Conservation (phyloP, 2,329 filamentous ascomycete species). For the Paramyrothecium sp. region DNA sequence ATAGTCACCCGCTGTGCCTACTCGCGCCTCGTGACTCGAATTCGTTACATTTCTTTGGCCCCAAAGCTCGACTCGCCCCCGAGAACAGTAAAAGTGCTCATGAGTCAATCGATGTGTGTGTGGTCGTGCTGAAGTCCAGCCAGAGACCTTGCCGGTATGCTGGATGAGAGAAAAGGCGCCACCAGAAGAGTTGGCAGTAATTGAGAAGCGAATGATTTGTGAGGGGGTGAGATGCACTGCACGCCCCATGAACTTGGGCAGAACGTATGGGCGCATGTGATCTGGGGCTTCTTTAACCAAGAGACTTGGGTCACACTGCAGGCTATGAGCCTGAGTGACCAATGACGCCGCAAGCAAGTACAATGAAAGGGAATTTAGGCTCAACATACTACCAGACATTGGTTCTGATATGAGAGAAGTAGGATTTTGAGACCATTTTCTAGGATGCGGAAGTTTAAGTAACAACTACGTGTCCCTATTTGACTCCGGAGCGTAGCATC, state of each 20-base stretch:
- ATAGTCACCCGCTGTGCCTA: constrained; percentile 16
- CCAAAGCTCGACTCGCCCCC: constrained; percentile 18
- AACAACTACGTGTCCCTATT: no score
- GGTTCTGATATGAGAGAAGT: no score
- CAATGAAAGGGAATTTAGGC: no score
- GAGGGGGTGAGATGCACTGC: constrained; percentile 16
- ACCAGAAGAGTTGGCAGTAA: constrained; percentile 17
- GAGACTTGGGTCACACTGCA: neutral
- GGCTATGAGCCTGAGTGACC: no score
- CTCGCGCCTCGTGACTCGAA: constrained; percentile 14
- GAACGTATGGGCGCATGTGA: constrained; percentile 18
- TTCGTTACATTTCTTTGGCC: constrained; percentile 11
- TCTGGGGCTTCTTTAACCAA: constrained; percentile 10
- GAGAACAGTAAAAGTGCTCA: constrained; percentile 19
- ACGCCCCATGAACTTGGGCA: constrained; percentile 17
- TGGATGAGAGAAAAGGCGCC: constrained; percentile 18
- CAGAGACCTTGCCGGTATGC: constrained; percentile 13
- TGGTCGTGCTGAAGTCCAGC: constrained; percentile 14
- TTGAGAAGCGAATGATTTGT: constrained; percentile 18
- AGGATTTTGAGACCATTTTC: no score
- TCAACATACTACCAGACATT: no score
- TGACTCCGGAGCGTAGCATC: no score
- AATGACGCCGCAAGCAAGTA: no score
- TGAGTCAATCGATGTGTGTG: constrained; percentile 13
- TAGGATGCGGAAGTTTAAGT: no score